Evolutionary conservation across 2,329 filamentous ascomycete species (phyloP), one percentile per base, ranked within the genome.

Genomic region (Xylariaceae sp.): DNA sequence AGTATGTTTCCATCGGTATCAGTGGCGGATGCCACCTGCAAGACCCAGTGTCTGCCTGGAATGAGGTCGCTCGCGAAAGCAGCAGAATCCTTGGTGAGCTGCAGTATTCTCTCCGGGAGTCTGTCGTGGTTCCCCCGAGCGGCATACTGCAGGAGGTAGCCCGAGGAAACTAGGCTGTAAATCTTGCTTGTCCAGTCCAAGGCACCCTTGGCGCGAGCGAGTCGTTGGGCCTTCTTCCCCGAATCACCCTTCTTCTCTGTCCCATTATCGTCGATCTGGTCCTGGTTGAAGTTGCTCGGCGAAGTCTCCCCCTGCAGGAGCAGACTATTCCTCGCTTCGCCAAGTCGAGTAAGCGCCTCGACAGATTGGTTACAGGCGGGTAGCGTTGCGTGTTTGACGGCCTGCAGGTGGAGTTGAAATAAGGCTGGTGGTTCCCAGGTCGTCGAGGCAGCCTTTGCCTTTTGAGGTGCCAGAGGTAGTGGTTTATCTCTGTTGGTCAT

Each of bases 381-480:
- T 3, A 94, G 65, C 12, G 72, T 77, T 9, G 76, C 78, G 55
- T 92, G 76, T 50, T 83, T 88, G 45, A 86, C 72, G 3, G 86
- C 78, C 57, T 94, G 88, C 0, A 85, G 82, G 53, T 88, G 94
- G 10, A 85, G 87, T 55, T 94, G 83, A 56, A 89, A 93, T 10
- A 95, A 63, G 2, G 87, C 84, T 5, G 86, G 84, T 12, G 80
- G 73, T 36, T 75, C 72, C 79, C 79, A 85, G 10, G 60, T 18
- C 23, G 26, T 37, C 29, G 31, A 31, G 21, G 31, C 35, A 6
- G 35, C 34, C 18, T 22, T 31, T 21, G 31, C 40, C 23, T 32
- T 43, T 16, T 34, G 32, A n/a, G 40, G 28, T 7, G 31, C 28
- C 17, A 30, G 37, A 7, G 41, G 41, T 15, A 38, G 39, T 11